Evolutionary conservation across 768 basidiomycete species (phyloP).

Genomic region (Suillus discolor): DNA sequence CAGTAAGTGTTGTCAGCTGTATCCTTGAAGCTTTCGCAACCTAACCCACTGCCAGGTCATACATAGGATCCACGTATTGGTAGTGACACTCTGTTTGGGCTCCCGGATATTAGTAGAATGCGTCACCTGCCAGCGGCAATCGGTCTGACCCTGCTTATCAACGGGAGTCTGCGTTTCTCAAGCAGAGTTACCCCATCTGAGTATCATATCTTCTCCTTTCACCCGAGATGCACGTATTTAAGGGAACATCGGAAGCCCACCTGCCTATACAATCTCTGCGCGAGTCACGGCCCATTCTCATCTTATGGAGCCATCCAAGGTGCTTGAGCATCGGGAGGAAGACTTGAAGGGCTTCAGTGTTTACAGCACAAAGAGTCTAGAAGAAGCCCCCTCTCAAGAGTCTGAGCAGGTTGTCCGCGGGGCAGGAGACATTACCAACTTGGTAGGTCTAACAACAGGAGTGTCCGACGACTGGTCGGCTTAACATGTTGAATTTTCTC

Average conservation of each 20-base stretch:
- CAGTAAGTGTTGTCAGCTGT: no score
- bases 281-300: not conserved
- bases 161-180: not conserved
- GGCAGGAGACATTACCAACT: slow-evolving; percentile 13
- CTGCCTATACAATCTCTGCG: not conserved
- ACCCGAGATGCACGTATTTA: not conserved
- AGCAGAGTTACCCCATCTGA: not conserved
- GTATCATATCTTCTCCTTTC: not conserved
- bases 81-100: no score
- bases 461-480: not conserved
- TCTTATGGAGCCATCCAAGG: not conserved
- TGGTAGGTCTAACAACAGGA: slow-evolving; percentile 4
- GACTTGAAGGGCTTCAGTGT: not conserved
- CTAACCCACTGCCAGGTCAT: not conserved
- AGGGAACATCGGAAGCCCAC: not conserved
- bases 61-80: not conserved
- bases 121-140: not conserved
- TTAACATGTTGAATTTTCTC: not conserved
- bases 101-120: not conserved
- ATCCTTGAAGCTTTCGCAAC: no score
- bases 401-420: slow-evolving; percentile 10
- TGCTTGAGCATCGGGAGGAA: slow-evolving; percentile 4
- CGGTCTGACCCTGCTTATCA: not conserved
- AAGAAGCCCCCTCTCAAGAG: slow-evolving; percentile 9
- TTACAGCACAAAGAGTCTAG: slow-evolving; percentile 1